Percentiles rank a stretch among this genome's conserved stretches.
phyloP scores from a whole-genome alignment of 768 basidiomycete species.

The Russula ochroleuca region DNA sequence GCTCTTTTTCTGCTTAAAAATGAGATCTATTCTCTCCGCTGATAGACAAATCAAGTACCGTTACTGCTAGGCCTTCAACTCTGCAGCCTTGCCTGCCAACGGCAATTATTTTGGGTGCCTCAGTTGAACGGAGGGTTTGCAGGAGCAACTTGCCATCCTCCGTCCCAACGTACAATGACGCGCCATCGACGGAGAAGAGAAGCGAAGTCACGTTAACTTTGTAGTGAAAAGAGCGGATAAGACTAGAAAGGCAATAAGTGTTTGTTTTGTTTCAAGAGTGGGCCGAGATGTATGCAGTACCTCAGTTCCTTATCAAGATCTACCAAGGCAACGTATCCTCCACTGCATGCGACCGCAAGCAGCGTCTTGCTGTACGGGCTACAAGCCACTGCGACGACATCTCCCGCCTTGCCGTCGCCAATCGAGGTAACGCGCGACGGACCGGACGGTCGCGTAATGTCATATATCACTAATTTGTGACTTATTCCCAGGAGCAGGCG shows the following conservation, averaged over 20 bases:
- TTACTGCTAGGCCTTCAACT: constrained; percentile 53
- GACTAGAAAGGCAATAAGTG: constrained; percentile 35
- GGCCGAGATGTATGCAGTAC: constrained; percentile 34
- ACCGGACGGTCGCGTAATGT: constrained; percentile 52
- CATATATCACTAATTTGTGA: constrained; percentile 55
- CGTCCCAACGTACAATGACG: constrained; percentile 61
- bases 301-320: constrained; percentile 74
- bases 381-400: constrained; percentile 54
- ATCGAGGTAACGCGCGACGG: constrained; percentile 52
- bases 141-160: constrained; percentile 58
- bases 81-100: constrained; percentile 47
- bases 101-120: constrained; percentile 53
- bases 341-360: constrained; percentile 52
- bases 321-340: constrained; percentile 53
- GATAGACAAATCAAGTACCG: constrained; percentile 39
- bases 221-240: constrained; percentile 55
- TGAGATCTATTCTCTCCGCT: neutral
- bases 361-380: constrained; percentile 78
- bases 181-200: constrained; percentile 66
- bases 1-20: constrained; percentile 20
- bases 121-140: constrained; percentile 59
- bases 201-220: constrained; percentile 55
- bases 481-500: constrained; percentile 54
- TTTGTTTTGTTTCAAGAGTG: neutral
- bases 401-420: constrained; percentile 41